Evolutionary conservation across 441 rosid genomes (phyloP), one percentile per base, ranked within the genome.

Genomic region (Bruguiera hainesii): DNA sequence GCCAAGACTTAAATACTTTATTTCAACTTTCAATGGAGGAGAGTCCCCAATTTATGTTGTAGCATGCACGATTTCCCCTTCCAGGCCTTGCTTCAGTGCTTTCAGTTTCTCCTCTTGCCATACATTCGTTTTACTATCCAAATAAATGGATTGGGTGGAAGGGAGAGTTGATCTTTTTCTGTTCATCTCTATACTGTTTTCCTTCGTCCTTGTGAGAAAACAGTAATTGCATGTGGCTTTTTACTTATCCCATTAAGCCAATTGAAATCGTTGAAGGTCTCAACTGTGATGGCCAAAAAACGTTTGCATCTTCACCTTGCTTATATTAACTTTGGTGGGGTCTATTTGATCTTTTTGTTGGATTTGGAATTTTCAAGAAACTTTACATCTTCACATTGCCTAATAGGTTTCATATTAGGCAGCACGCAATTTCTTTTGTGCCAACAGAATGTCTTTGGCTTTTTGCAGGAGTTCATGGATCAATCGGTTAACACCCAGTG

Each of bases 381-480:
- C 46, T 39, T 39, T 39, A 39, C 16, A 10, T 10, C 46, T 39
- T 39, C 15, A 11, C 46, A 39, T 39, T 11, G 1, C 46, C 46
- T 39, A 39, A 2, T 39, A 39, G 2, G 4, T 39, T 39, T 39
- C 46, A 53, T n/a, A 53, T 53, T 5, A 5, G 28, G 15, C 29
- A 21, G 10, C 23, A 53, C 28, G 23, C 28, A 21, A 29, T 53
- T 60, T 64, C 51, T 25, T 33, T 25, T 48, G 23, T 67, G 28
- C 63, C 21, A 59, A 61, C 68, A 39, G 64, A 66, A 48, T 72
- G 29, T 50, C 31, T 49, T 66, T 37, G 73, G 67, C 64, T 69
- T 28, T 73, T 76, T 49, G 70, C 81, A 90, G 98, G 98, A 84
- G 79, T 67, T 77, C 81, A 48, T 79, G 95, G 96, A 73, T 87